phyloP scores from a whole-genome alignment of 2,329 filamentous ascomycete species.

The Cercospora sojina region DNA sequence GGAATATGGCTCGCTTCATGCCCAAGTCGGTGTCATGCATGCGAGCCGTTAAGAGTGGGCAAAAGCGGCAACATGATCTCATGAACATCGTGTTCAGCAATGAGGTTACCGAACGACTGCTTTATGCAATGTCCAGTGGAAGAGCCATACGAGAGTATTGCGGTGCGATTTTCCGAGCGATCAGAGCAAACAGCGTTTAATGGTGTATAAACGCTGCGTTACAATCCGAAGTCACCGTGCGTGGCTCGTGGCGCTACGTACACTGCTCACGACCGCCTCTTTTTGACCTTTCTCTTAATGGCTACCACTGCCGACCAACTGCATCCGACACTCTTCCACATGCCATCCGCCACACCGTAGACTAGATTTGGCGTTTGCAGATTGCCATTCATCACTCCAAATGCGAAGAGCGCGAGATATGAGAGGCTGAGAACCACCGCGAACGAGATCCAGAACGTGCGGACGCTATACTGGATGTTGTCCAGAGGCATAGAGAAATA shows the following conservation, averaged over 20 bases:
- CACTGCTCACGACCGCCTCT: background rate
- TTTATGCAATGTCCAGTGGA: slow-evolving; percentile 30
- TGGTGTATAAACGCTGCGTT: background rate
- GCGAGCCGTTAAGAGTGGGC: slow-evolving; percentile 19
- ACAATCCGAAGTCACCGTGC: background rate
- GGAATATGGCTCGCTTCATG: slow-evolving; percentile 66
- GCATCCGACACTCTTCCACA: slow-evolving; percentile 19
- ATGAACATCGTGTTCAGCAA: slow-evolving; percentile 26
- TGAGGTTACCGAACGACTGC: slow-evolving; percentile 29
- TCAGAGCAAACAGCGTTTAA: slow-evolving; percentile 22
- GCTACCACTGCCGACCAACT: slow-evolving; percentile 12
- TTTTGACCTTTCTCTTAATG: slow-evolving; percentile 9
- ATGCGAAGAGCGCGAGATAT: slow-evolving; percentile 57
- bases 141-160: slow-evolving; percentile 29
- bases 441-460: slow-evolving; percentile 66
- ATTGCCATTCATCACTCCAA: slow-evolving; percentile 58
- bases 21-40: slow-evolving; percentile 25
- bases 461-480: slow-evolving; percentile 59
- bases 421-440: slow-evolving; percentile 61
- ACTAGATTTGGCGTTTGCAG: slow-evolving; percentile 43
- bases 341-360: slow-evolving; percentile 19
- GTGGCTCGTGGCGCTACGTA: background rate
- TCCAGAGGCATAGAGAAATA: slow-evolving; percentile 70
- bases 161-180: slow-evolving; percentile 27
- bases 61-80: slow-evolving; percentile 25